Evolutionary conservation across 2,329 filamentous ascomycete species (phyloP), one percentile per base, ranked within the genome.

Genomic region (Colletotrichum orchidophilum): DNA sequence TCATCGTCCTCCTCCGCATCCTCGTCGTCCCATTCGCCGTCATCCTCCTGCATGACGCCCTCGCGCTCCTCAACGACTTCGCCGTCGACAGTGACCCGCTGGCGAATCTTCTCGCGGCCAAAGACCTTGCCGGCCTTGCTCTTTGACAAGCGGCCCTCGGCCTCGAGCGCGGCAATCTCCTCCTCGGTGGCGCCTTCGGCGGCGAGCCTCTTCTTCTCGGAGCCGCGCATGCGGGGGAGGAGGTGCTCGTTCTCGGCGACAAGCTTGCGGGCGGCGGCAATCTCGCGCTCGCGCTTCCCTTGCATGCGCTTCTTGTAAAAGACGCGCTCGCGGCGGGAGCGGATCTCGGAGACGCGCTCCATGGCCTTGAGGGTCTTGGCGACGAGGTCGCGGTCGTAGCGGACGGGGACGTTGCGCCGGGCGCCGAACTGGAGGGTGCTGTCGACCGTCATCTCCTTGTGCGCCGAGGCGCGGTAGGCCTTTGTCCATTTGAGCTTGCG

Each of bases 401-500:
- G 94, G 73, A 97, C 91, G 75, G 96, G 96, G 35, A 97, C 90
- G 87, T 99, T 98, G 86, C 96, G 93, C 80, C 94, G 93, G 76
- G 94, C 93, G 73, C 94, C 93, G 84, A 98, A 97, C 79, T 94
- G 93, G 72, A 99, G 91, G 35, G 96, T 97, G 78, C 91, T 93
- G 87, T 99, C 96, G 83, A 98, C 95, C 68, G 94, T 93, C 71
- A 73, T 73, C 64, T 87, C 85, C 83, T 93, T 94, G 82, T 93
- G 92, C 73, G 91, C 90, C n/a, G 92, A 90, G 80, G 92, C 92
- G 79, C 95, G 93, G 88, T 95, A 96, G 63, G 94, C 91, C 87
- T 98, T 97, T 73, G 96, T 98, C 96, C 96, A 98, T 84, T 95
- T 96, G 77, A 98, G 90, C 84, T 98, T 97, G 81, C 96, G 92